Evolutionary conservation across 768 basidiomycete species (phyloP), one percentile per base, ranked within the genome.

Genomic region (Cystofilobasidium macerans): DNA sequence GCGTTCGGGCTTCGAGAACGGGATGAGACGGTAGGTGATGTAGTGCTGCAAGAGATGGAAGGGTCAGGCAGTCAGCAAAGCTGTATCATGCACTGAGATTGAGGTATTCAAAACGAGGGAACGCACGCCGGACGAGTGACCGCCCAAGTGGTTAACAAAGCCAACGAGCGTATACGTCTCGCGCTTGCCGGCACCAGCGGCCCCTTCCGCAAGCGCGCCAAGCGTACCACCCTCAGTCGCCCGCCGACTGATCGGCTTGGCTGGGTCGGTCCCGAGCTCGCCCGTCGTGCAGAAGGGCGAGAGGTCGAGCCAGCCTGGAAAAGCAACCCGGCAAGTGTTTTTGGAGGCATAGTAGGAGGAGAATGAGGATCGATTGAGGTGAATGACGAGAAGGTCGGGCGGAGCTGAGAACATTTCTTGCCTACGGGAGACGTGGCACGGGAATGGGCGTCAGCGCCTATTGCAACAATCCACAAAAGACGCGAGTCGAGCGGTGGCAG

Each of bases 291-390:
- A 89, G 77, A 84, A 95, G 0, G 88, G 87, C 1, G 89, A 87
- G 22, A 98, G 79, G 76, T 98, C 90, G 68, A 99, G 84, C 51
- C 87, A 77, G 77, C 93, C 87, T 9, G 92, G 88, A 76, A 93
- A 97, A 48, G 81, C 70, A 30, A 99, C 82, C 48, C 81, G 81
- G 65, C 88, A 84, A 45, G 82, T 83, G 77, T 98, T 98, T 80
- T 94, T 95, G 72, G 86, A 77, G 36, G 87, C 85, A 70, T 81
- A 80, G 67, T 80, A 79, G 47, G 88, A 89, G 69, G 85, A 84
- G 76, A 88, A 89, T 60, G 90, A 79, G 6, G 93, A 95, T 47
- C 95, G 85, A 71, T 94, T 92, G 64, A 99, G 84, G 75, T 97
- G 94, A 0, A 98, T 80, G 2, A 83, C 85, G 20, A 98, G 83